Percentiles rank a stretch among this genome's conserved stretches.
These are phyloP conservation scores for Leucocoprinus leucothites DNA, from an alignment of 768 basidiomycete genomes.

Conservation along the genomic window DNA sequence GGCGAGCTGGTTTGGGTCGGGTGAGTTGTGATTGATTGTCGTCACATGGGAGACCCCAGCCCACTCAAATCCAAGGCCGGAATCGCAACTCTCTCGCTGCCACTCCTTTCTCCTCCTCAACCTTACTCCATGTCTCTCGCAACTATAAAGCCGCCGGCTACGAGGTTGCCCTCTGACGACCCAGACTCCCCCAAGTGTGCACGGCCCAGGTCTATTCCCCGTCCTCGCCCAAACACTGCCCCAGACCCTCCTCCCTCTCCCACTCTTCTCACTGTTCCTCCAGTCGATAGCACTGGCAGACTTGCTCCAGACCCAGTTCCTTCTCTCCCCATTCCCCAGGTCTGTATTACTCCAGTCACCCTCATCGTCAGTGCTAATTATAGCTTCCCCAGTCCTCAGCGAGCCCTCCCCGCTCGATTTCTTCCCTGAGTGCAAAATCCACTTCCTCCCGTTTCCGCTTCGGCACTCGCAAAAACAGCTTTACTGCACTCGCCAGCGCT, in stretches of 20 bases:
- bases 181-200: slow-evolving; percentile 1
- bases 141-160: slow-evolving; percentile 5
- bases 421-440: not conserved
- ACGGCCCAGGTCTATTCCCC: too few relatives aligned
- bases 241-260: not conserved
- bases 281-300: not conserved
- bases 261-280: slow-evolving; percentile 12
- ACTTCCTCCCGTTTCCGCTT: slow-evolving; percentile 13
- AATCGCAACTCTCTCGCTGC: slow-evolving; percentile 7
- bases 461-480: slow-evolving; percentile 13
- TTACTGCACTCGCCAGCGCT: slow-evolving; percentile 4
- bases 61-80: too few relatives aligned
- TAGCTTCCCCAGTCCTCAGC: slow-evolving; percentile 7
- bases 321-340: not conserved
- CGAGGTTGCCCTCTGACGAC: slow-evolving; percentile 9
- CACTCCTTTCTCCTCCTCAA: slow-evolving; percentile 18
- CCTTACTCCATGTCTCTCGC: slow-evolving; percentile 16
- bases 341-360: not conserved
- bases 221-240: not conserved
- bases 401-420: slow-evolving; percentile 4
- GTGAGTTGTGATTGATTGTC: slow-evolving; percentile 12
- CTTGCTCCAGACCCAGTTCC: not conserved
- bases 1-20: slow-evolving; percentile 1
- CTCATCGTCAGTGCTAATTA: slow-evolving; percentile 15
- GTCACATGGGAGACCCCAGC: slow-evolving; percentile 12